Base-by-base conservation (phyloP, 1,284 basidiomycete genomes). In the Leccinum colubrinum region DNA sequence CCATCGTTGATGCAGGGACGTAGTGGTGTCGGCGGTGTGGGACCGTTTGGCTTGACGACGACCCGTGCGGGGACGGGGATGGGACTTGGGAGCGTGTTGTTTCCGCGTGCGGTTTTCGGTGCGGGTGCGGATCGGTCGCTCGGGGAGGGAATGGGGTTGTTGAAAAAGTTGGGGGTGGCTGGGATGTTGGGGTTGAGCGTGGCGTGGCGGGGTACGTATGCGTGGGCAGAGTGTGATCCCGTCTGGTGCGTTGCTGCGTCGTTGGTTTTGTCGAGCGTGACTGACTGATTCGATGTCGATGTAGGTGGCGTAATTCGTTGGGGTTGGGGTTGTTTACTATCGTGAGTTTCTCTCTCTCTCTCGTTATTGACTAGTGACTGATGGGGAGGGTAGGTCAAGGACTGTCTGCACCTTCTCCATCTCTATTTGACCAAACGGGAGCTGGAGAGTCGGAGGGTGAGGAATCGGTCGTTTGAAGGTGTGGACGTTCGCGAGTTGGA, bases 231-330 rank as follows among this genome's bases (percentile, higher is more conserved):
- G 63, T 80, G 81, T 55, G 89, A 91, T 72, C 90, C 89, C 11
- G 86, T 91, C 9, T 91, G 90, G 89, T 87, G 59, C 59, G 79
- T 68, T 22, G 22, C 22, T 22, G 22, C 3, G n/a, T 51, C 17
- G 30, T 6, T 7, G 3, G n/a, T 52, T 41, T 22, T 12, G 5
- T 56, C 8, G 14, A 30, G 6, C 7, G 3, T 5, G 25, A 43
- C 12, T 17, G n/a, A 43, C 6, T 17, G 17, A 39, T 5, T 8
- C 14, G 20, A 55, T 14, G 35, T 15, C 14, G 20, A 55, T 14
- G 33, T 15, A 88, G 86, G 87, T 91, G 89, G 90, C 77, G 90
- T 51, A 92, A 91, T 69, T 76, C 84, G 3, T 69, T 91, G 51
- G 90, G 90, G 0, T 76, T 91, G 7, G 88, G 87, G 0, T 62